Conservation (phyloP, 129 eudicot genomes). For the Silybum marianum region DNA sequence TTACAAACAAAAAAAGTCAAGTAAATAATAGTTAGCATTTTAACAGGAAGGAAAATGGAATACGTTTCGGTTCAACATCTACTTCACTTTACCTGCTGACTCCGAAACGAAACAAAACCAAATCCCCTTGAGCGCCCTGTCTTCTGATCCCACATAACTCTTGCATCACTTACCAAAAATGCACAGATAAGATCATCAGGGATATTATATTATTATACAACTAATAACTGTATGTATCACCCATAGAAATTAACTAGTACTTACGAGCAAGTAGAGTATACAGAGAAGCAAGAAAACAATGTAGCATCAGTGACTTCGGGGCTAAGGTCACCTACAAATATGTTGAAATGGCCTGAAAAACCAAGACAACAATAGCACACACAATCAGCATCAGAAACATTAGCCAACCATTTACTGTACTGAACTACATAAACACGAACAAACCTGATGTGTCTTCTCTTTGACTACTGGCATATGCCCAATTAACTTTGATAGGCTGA, state of each 20-base stretch:
- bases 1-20: neutral
- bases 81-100: conserved; percentile 69
- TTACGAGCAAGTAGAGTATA: conserved; percentile 94
- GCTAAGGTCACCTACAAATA: conserved; percentile 98
- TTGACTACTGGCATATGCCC: conserved; percentile 95
- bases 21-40: conserved; percentile 10
- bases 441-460: conserved; percentile 94
- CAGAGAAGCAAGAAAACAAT: conserved; percentile 84
- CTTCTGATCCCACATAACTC: conserved; percentile 99
- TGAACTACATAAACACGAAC: neutral
- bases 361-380: neutral
- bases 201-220: neutral
- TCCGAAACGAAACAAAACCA: conserved; percentile 96
- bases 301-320: conserved; percentile 98
- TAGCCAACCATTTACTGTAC: neutral
- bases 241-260: conserved; percentile 11
- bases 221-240: neutral
- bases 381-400: neutral
- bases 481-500: conserved; percentile 39
- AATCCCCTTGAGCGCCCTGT: conserved; percentile 98
- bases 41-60: neutral
- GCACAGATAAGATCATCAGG: neutral
- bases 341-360: conserved; percentile 78
- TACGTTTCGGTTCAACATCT: neutral
- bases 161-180: conserved; percentile 69